Percentiles rank a stretch among this genome's conserved stretches.
Conservation (phyloP, 176 grass and related monocot genomes). For the Alloteropsis semialata region DNA sequence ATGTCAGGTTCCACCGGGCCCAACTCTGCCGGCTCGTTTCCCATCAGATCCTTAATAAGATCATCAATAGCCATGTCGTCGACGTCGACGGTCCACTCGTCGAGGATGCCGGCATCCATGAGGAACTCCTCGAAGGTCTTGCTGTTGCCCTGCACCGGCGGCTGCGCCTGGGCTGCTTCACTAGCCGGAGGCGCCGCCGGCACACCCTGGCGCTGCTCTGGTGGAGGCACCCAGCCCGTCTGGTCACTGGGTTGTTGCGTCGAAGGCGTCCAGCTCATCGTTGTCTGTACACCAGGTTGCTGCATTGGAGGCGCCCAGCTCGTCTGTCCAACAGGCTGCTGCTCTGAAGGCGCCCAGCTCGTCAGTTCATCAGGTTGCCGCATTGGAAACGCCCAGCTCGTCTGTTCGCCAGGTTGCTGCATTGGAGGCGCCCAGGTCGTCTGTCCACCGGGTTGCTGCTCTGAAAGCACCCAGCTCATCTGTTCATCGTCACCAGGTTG, state of each 20-base stretch:
- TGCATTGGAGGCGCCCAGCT: neutral
- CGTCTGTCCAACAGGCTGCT: neutral
- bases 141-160: too few species aligned
- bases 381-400: neutral
- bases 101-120: neutral
- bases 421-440: too few species aligned
- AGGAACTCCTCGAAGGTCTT: conserved; percentile 12
- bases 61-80: neutral
- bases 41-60: neutral
- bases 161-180: too few species aligned
- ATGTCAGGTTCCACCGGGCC: neutral
- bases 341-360: too few species aligned
- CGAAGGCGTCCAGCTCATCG: neutral
- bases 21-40: too few species aligned
- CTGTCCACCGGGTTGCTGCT: too few species aligned
- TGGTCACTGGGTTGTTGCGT: neutral
- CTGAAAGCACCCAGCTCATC: too few species aligned
- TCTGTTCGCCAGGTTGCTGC: neutral
- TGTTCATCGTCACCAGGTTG: too few species aligned
- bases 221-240: neutral
- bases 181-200: neutral
- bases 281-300: neutral
- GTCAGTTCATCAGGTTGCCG: too few species aligned
- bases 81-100: neutral
- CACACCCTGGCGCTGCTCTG: neutral